Percentiles rank a stretch among this genome's conserved stretches.
Conservation (phyloP, 2,329 filamentous ascomycete species). For the Neospermospora avenae region DNA sequence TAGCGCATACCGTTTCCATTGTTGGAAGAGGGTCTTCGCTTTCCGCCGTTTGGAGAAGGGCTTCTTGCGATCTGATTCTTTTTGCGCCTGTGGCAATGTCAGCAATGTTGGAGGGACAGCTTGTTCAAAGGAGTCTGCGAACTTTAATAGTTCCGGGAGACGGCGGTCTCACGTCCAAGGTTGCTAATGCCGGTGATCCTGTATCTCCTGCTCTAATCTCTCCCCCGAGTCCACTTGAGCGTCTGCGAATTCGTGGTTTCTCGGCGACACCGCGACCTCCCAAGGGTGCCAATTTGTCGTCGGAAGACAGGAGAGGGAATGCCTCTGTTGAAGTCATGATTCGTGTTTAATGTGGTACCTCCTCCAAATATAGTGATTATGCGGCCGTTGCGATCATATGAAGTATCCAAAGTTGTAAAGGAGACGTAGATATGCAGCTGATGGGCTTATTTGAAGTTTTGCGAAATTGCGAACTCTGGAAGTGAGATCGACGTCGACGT, state of each 20-base stretch:
- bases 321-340: conserved; percentile 26
- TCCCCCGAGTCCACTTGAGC: conserved; percentile 46
- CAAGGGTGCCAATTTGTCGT: conserved; percentile 28
- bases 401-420: neutral
- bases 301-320: conserved; percentile 28
- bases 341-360: neutral
- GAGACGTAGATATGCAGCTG: neutral
- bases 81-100: conserved; percentile 28
- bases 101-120: neutral
- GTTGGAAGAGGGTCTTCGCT: conserved; percentile 42
- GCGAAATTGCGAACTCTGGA: neutral
- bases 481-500: neutral
- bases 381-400: neutral
- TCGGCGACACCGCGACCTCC: conserved; percentile 19
- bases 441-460: neutral
- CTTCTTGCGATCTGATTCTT: conserved; percentile 33
- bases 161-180: conserved; percentile 35
- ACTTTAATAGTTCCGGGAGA: conserved; percentile 23
- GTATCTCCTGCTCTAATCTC: conserved; percentile 49
- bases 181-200: conserved; percentile 48
- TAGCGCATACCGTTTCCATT: conserved; percentile 42
- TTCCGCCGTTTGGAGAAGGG: conserved; percentile 36
- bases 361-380: conserved; percentile 5
- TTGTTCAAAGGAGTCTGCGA: conserved; percentile 7
- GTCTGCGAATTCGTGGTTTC: conserved; percentile 38